These are phyloP conservation scores for Piedraia hortae DNA, from an alignment of 2,329 filamentous ascomycete genomes.

Conservation along the genomic window DNA sequence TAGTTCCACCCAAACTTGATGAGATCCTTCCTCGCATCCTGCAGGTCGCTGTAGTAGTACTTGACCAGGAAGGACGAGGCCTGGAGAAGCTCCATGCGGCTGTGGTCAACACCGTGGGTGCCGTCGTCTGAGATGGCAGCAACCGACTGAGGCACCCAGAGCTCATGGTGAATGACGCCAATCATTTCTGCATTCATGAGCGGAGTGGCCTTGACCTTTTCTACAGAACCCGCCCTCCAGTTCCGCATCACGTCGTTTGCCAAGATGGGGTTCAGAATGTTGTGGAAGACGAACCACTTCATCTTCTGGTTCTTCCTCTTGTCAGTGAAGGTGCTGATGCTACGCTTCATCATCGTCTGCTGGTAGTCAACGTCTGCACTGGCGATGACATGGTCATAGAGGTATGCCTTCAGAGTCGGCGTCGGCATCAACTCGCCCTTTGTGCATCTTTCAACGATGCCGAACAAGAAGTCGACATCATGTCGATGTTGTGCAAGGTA, in stretches of 20 bases:
- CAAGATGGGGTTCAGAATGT: constrained; percentile 84
- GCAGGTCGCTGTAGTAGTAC: constrained; percentile 65
- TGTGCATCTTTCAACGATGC: constrained; percentile 59
- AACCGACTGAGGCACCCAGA: constrained; percentile 67
- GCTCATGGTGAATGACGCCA: constrained; percentile 67
- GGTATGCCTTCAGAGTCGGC: constrained; percentile 49
- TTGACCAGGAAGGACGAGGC: constrained; percentile 87
- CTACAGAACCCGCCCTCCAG: constrained; percentile 31
- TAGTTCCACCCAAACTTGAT: constrained; percentile 99
- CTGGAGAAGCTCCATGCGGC: constrained; percentile 83
- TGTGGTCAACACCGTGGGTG: constrained; percentile 74
- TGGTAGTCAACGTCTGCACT: constrained; percentile 68
- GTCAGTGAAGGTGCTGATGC: constrained; percentile 62
- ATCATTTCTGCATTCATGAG: constrained; percentile 71
- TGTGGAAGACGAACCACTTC: constrained; percentile 75
- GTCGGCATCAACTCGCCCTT: constrained; percentile 55
- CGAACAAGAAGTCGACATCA: constrained; percentile 50
- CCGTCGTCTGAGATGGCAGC: constrained; percentile 56
- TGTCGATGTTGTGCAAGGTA: constrained; percentile 43
- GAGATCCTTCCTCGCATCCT: constrained; percentile 85
- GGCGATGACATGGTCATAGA: constrained; percentile 62
- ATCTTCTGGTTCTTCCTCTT: constrained; percentile 60
- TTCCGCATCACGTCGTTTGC: constrained; percentile 85
- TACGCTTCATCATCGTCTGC: constrained; percentile 54
- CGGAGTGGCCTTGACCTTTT: constrained; percentile 35